phyloP scores from a whole-genome alignment of 257 asterid genomes.

The Nicotiana otophora region DNA sequence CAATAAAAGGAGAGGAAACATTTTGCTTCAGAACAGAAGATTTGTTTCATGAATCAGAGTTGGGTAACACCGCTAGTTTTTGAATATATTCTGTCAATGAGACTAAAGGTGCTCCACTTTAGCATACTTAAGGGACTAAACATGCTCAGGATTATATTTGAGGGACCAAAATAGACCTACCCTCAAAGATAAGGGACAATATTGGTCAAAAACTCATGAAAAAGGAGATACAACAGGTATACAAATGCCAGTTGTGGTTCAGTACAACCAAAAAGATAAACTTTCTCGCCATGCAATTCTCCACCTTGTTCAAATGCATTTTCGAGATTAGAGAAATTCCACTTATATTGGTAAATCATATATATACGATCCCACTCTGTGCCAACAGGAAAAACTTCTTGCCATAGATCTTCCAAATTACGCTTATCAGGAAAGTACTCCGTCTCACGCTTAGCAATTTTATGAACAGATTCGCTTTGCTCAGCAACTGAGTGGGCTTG shows the following conservation, averaged over 20 bases:
- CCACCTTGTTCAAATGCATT: constrained; percentile 93
- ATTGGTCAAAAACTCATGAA: constrained; percentile 30
- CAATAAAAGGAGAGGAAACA: too few relatives aligned
- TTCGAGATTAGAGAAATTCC: constrained; percentile 77
- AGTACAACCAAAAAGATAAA: constrained; percentile 81
- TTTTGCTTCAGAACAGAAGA: too few relatives aligned
- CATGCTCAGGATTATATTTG: too few relatives aligned
- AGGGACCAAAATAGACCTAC: too few relatives aligned
- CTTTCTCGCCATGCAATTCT: constrained; percentile 51
- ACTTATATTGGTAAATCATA: constrained; percentile 70
- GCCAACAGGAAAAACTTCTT: constrained; percentile 63
- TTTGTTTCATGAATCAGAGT: too few relatives aligned
- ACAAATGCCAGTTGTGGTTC: constrained; percentile 64
- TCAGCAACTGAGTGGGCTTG: constrained; percentile 18
- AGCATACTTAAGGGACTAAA: too few relatives aligned
- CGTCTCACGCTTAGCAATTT: constrained; percentile 37
- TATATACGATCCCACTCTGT: constrained; percentile 98
- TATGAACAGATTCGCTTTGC: constrained; percentile 23
- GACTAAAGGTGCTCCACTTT: too few relatives aligned
- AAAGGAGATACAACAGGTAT: constrained; percentile 32
- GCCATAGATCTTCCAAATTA: constrained; percentile 74
- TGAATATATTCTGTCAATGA: too few relatives aligned
- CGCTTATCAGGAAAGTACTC: constrained; percentile 70
- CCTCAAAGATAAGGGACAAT: too few relatives aligned
- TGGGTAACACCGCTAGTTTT: too few relatives aligned